These are phyloP conservation scores for Alternaria hordeiaustralica DNA, from an alignment of 2,329 filamentous ascomycete genomes.

Conservation along the genomic window DNA sequence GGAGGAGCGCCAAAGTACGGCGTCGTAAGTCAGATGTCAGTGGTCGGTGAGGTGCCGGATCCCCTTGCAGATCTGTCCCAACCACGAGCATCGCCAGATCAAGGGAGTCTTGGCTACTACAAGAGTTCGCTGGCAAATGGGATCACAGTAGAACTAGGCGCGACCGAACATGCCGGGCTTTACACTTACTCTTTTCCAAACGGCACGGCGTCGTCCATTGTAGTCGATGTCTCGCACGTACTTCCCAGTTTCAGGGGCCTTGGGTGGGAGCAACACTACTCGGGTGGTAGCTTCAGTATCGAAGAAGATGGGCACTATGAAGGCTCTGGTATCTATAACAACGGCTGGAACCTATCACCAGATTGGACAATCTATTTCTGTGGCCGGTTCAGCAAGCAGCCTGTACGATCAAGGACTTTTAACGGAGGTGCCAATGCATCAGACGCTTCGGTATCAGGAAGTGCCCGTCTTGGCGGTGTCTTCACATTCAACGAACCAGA, in stretches of 20 bases:
- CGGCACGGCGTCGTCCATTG: slow-evolving; percentile 51
- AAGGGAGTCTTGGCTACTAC: slow-evolving; percentile 68
- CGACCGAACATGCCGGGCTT: slow-evolving; percentile 63
- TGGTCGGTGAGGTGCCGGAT: slow-evolving; percentile 48
- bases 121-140: slow-evolving; percentile 61
- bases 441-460: slow-evolving; percentile 23
- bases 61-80: slow-evolving; percentile 64
- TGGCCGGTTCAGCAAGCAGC: slow-evolving; percentile 61
- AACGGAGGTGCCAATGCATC: slow-evolving; percentile 29
- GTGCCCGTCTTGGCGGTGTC: slow-evolving; percentile 51
- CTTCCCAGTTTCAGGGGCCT: slow-evolving; percentile 67
- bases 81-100: slow-evolving; percentile 58
- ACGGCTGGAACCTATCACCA: slow-evolving; percentile 69
- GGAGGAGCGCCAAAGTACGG: slow-evolving; percentile 47
- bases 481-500: slow-evolving; percentile 60
- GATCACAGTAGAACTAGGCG: slow-evolving; percentile 64
- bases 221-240: slow-evolving; percentile 70
- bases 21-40: slow-evolving; percentile 46
- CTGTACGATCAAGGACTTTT: slow-evolving; percentile 41
- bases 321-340: slow-evolving; percentile 68
- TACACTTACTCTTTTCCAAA: slow-evolving; percentile 66
- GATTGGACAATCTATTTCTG: slow-evolving; percentile 70
- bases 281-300: slow-evolving; percentile 64
- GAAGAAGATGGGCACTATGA: slow-evolving; percentile 62
- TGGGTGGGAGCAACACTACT: slow-evolving; percentile 67